Conservation (phyloP, 306 rosid species). For the Dicorynia guianensis region DNA sequence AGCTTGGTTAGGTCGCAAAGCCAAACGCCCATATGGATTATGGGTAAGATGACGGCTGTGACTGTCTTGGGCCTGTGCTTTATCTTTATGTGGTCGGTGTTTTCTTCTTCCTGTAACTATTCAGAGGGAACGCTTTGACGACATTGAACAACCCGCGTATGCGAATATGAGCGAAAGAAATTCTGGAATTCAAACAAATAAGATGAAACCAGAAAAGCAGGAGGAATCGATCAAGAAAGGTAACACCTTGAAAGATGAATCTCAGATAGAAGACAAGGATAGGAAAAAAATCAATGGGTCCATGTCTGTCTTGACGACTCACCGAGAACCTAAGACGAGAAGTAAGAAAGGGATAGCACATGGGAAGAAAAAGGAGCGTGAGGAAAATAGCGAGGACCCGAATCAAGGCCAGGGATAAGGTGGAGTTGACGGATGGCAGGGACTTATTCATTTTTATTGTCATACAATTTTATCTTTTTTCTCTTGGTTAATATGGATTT, state of each 20-base stretch:
- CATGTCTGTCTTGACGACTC: slow-evolving; percentile 11
- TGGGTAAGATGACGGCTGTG: slow-evolving; percentile 80
- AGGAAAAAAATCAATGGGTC: slow-evolving; percentile 49
- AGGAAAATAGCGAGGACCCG: slow-evolving; percentile 43
- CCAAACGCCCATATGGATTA: slow-evolving; percentile 79
- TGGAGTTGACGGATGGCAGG: too few species aligned
- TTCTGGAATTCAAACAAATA: slow-evolving; percentile 38
- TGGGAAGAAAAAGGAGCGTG: slow-evolving; percentile 47
- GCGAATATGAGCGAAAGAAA: slow-evolving; percentile 32
- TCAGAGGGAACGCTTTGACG: slow-evolving; percentile 89
- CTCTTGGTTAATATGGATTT: too few species aligned
- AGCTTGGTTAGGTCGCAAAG: slow-evolving; percentile 72
- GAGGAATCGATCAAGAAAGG: slow-evolving; percentile 27
- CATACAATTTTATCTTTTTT: too few species aligned
- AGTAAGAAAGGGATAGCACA: slow-evolving; percentile 43
- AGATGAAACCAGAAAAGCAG: slow-evolving; percentile 40
- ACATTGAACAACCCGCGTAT: slow-evolving; percentile 70
- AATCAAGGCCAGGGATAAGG: too few species aligned
- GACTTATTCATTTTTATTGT: too few species aligned
- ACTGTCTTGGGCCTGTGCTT: slow-evolving; percentile 82
- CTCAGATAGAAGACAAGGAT: slow-evolving; percentile 42
- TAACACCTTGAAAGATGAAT: slow-evolving; percentile 38
- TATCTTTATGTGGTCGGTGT: slow-evolving; percentile 79
- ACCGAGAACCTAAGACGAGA: slow-evolving; percentile 49
- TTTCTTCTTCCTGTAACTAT: slow-evolving; percentile 65